phyloP scores from a whole-genome alignment of 2,329 filamentous ascomycete genomes.

The Trichoderma oligosporum region DNA sequence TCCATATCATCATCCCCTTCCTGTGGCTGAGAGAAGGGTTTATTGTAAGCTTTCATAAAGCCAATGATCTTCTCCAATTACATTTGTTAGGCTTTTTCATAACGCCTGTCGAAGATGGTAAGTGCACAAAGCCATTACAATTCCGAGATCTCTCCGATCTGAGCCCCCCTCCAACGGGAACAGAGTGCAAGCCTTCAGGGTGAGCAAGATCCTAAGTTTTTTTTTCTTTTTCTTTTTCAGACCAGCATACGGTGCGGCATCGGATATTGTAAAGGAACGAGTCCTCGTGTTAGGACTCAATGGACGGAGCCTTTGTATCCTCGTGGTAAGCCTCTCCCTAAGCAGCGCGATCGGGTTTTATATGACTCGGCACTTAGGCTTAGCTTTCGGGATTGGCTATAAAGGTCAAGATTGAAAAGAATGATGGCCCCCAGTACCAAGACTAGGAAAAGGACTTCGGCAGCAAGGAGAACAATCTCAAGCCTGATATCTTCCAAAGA shows the following conservation, averaged over 20 bases:
- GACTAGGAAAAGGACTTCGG: constrained; percentile 33
- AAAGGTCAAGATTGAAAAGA: constrained; percentile 26
- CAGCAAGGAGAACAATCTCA: constrained; percentile 35
- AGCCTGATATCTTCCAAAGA: constrained; percentile 30
- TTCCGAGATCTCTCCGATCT: background rate
- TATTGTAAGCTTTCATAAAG: background rate
- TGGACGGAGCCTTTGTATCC: constrained; percentile 15
- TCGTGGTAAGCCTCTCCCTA: constrained; percentile 23
- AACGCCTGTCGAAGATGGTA: constrained; percentile 9
- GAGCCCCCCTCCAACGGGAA: background rate
- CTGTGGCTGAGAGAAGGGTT: constrained; percentile 15
- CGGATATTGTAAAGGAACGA: constrained; percentile 27
- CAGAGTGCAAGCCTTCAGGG: constrained; percentile 21
- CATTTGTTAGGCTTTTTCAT: background rate
- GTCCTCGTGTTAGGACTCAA: constrained; percentile 23
- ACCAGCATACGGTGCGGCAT: constrained; percentile 20
- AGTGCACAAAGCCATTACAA: constrained; percentile 4
- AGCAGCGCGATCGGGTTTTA: constrained; percentile 19
- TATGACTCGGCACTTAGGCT: constrained; percentile 21
- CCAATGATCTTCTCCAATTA: constrained; percentile 1
- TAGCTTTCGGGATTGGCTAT: constrained; percentile 15
- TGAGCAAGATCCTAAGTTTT: constrained; percentile 20
- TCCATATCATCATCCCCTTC: constrained; percentile 24
- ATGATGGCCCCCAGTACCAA: constrained; percentile 32
- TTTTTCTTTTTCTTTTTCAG: too few relatives aligned